Conservation (phyloP, 2,329 filamentous ascomycete species). For the Cladophialophora exuberans region DNA sequence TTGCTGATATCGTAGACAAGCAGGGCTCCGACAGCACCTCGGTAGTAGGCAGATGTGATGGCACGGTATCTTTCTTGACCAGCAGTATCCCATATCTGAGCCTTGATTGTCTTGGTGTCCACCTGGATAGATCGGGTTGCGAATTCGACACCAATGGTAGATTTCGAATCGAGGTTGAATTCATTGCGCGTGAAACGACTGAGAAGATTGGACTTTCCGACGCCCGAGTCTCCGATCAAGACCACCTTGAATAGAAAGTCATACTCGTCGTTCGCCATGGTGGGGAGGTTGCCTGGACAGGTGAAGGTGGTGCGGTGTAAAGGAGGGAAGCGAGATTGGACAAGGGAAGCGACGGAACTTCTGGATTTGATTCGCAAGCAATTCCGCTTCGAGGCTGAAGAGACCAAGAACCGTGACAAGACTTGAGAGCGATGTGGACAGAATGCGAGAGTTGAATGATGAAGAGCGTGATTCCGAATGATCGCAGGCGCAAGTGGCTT, state of each 20-base stretch:
- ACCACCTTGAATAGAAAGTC: slow-evolving; percentile 99
- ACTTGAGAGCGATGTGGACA: not conserved
- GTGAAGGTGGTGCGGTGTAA: not conserved
- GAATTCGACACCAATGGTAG: slow-evolving; percentile 99
- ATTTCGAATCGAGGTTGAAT: slow-evolving; percentile 99
- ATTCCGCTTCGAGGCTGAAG: not conserved
- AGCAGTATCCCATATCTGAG: slow-evolving; percentile 99
- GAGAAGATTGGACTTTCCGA: slow-evolving; percentile 99
- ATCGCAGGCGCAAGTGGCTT: slow-evolving; percentile 1
- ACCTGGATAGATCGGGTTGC: slow-evolving; percentile 98
- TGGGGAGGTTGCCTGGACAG: not conserved
- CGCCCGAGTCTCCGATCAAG: slow-evolving; percentile 97
- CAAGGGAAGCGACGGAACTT: not conserved
- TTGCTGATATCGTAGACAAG: slow-evolving; percentile 99
- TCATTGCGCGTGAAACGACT: slow-evolving; percentile 99
- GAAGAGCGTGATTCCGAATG: not conserved
- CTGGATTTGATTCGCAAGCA: not conserved
- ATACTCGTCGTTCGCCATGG: slow-evolving; percentile 86
- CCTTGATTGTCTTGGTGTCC: slow-evolving; percentile 99
- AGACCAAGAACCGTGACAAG: not conserved
- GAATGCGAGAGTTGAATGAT: not conserved
- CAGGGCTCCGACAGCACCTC: slow-evolving; percentile 92
- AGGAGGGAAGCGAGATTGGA: not conserved
- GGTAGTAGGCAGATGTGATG: slow-evolving; percentile 98
- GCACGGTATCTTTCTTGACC: slow-evolving; percentile 98